Evolutionary conservation across 2,329 filamentous ascomycete genomes (phyloP).

Genomic region (Cylindrodendrum hubeiense): DNA sequence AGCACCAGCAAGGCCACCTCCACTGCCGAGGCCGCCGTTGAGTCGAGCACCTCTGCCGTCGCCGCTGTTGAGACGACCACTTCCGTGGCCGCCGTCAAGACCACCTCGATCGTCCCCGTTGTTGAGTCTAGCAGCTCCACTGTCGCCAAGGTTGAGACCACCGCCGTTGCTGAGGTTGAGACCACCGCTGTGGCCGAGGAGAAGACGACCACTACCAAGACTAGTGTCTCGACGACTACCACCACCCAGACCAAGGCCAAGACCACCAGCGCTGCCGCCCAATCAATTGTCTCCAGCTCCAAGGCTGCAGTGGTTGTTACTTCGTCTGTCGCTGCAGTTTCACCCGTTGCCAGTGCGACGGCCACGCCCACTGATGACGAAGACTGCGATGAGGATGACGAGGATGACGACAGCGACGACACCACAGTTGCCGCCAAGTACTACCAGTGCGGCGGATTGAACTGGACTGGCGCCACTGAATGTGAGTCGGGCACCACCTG

Average conservation of each 20-base stretch:
- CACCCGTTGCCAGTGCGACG: background rate
- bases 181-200: conserved; percentile 6
- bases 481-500: conserved; percentile 56
- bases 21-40: conserved; percentile 1
- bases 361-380: background rate
- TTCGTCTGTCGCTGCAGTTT: background rate
- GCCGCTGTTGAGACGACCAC: background rate
- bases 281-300: background rate
- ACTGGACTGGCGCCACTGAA: conserved; percentile 56
- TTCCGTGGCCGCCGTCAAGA: conserved; percentile 10
- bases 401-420: conserved; percentile 2
- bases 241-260: conserved; percentile 20
- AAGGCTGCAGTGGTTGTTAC: background rate
- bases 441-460: conserved; percentile 57
- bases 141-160: conserved; percentile 10
- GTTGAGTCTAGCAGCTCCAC: conserved; percentile 11
- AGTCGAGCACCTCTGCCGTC: background rate
- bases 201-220: background rate
- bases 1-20: conserved; percentile 8
- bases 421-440: conserved; percentile 6
- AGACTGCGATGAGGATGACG: conserved; percentile 11
- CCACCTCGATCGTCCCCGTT: background rate
- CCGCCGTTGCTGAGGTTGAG: conserved; percentile 10
- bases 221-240: background rate
- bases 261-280: background rate